Percentiles rank a stretch among this genome's conserved stretches.
phyloP scores from a whole-genome alignment of 805 yeast genomes.

The Candida koratica region DNA sequence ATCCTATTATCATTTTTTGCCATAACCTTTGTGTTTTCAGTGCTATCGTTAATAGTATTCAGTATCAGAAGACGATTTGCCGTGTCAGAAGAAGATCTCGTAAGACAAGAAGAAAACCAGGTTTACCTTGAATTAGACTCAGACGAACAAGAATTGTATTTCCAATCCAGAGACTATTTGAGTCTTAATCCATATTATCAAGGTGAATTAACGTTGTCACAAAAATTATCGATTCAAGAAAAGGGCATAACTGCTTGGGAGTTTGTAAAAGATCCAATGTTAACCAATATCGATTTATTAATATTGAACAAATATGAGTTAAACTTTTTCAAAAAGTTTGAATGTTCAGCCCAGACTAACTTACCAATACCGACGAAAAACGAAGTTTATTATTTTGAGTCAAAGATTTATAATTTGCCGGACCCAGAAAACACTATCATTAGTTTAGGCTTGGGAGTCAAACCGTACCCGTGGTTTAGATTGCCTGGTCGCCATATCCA shows the following conservation, averaged over 20 bases:
- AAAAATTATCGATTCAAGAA: slow-evolving; percentile 68
- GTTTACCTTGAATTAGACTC: slow-evolving; percentile 60
- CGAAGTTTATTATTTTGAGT: slow-evolving; percentile 86
- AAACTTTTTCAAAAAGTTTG: slow-evolving; percentile 53
- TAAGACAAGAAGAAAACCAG: slow-evolving; percentile 55
- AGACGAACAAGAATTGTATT: slow-evolving; percentile 65
- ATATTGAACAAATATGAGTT: slow-evolving; percentile 66
- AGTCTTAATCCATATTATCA: slow-evolving; percentile 29
- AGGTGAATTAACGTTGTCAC: slow-evolving; percentile 52
- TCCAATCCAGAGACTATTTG: slow-evolving; percentile 55
- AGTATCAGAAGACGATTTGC: slow-evolving; percentile 10
- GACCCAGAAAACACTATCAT: slow-evolving; percentile 52
- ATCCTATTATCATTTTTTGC: slow-evolving; percentile 10
- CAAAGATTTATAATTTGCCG: slow-evolving; percentile 71
- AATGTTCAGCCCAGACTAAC: slow-evolving; percentile 71
- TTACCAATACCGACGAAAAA: slow-evolving; percentile 79
- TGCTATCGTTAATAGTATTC: slow-evolving; percentile 7
- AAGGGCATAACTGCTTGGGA: slow-evolving; percentile 91
- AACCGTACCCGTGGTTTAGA: slow-evolving; percentile 91
- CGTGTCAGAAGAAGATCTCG: slow-evolving; percentile 48
- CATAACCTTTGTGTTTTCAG: slow-evolving; percentile 4
- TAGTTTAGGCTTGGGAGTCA: slow-evolving; percentile 76
- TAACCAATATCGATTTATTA: slow-evolving; percentile 51
- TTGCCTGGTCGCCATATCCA: slow-evolving; percentile 87
- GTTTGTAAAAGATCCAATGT: slow-evolving; percentile 56